Evolutionary conservation across 2,329 filamentous ascomycete genomes (phyloP), one percentile per base, ranked within the genome.

Genomic region (Phialophora tarda): DNA sequence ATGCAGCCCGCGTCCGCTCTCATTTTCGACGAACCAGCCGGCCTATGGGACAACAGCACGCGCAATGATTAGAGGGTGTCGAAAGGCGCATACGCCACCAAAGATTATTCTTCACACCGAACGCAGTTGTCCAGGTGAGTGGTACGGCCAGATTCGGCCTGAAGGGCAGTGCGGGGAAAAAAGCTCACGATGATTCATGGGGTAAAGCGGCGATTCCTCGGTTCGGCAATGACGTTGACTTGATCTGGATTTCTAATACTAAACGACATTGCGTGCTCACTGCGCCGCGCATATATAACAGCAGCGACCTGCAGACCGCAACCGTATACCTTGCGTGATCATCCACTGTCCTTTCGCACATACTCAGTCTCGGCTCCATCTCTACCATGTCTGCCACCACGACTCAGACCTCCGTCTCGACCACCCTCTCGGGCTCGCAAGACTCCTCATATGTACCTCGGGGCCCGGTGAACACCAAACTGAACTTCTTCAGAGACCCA

Each of bases 401-500:
- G 53, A 77, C 66, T 50, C 70, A 64, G 10, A 71, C 72, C 11
- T 66, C 75, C 48, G 66, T 74, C 11, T 69, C 76, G 14, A 66
- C 67, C 3, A 69, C 72, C 47, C 75, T 79, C 51, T 71, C 73
- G 44, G 70, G 70, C 17, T 64, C 64, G 17, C 67, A 77, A 69
- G 75, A 75, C 60, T 57, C 75, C 30, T 71, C 73, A 57, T 78
- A 75, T 59, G 77, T 84, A 51, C 84, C 86, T 21, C 81, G 86
- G 64, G 91, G 91, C 68, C 81, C 86, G 70, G 85, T 90, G 66
- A 82, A 81, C 55, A 84, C 89, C 10, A 78, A 77, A n/a, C 81
- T 93, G 34, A 84, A 86, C 79, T 93, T 89, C 82, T 91, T 85
- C 78, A 71, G 76, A 11, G 82, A 85, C 0, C 89, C 91, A 0